Conservation (phyloP, 345 rosid species). For the Linum lewisii region DNA sequence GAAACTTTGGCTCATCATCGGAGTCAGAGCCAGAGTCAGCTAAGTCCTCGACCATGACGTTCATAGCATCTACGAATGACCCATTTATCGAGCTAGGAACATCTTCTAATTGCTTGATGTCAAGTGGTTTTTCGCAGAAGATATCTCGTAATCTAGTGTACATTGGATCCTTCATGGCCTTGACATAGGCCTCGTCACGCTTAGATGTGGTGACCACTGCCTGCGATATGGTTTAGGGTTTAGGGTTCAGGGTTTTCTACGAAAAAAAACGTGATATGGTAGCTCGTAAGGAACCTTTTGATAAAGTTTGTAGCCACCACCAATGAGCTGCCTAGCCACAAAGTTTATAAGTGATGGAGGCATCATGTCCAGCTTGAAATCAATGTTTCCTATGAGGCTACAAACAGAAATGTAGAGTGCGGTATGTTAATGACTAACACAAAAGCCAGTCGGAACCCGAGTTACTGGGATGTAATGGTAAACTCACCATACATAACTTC, state of each 20-base stretch:
- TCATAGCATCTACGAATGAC: neutral
- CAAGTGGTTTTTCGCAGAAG: neutral
- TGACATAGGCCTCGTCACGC: neutral
- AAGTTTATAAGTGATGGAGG: conserved; percentile 5
- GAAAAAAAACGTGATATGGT: neutral
- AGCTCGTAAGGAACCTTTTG: neutral
- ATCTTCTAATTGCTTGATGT: neutral
- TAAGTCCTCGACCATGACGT: neutral
- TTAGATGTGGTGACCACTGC: neutral
- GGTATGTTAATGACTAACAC: neutral
- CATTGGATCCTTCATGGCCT: conserved; percentile 1
- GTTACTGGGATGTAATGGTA: neutral
- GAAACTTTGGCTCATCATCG: neutral
- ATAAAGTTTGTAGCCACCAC: conserved; percentile 1
- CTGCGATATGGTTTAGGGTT: neutral
- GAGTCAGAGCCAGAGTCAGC: neutral
- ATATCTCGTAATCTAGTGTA: neutral
- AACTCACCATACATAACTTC: conserved; percentile 1
- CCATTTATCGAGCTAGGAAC: neutral
- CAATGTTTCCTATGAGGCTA: neutral
- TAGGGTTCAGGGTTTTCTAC: neutral
- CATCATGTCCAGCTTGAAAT: neutral
- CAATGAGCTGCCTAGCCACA: conserved; percentile 1
- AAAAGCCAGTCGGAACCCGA: neutral
- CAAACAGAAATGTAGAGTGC: neutral